Evolutionary conservation across 2,329 filamentous ascomycete genomes (phyloP).

Genomic region (Epichloe festucae): DNA sequence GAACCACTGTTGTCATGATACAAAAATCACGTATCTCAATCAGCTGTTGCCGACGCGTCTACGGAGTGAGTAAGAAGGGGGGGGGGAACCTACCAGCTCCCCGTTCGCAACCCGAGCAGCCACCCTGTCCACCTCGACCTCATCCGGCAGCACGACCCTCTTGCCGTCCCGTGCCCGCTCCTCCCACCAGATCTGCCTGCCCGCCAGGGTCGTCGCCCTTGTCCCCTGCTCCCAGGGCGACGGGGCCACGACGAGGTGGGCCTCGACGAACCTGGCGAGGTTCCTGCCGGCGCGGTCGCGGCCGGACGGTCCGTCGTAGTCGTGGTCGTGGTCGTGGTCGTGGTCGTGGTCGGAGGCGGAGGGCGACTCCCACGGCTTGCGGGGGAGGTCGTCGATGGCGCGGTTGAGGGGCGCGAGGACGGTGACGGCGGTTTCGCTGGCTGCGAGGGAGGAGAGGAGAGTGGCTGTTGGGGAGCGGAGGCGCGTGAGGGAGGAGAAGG

Average conservation of each 20-base stretch:
- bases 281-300: constrained; percentile 67
- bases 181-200: constrained; percentile 72
- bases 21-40: no score
- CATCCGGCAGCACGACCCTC: constrained; percentile 63
- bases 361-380: constrained; percentile 78
- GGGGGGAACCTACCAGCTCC: constrained; percentile 45
- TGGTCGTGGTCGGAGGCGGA: constrained; percentile 39
- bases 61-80: no score
- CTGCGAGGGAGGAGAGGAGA: constrained; percentile 51
- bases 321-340: constrained; percentile 36
- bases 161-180: constrained; percentile 50
- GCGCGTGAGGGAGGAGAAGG: constrained; percentile 71
- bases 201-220: constrained; percentile 51
- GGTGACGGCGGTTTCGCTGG: constrained; percentile 46
- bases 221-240: constrained; percentile 62
- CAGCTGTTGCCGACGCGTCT: no score
- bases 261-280: constrained; percentile 68
- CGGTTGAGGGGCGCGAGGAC: constrained; percentile 80
- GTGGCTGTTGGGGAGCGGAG: constrained; percentile 56
- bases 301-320: constrained; percentile 17
- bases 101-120: constrained; percentile 73
- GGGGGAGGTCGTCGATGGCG: constrained; percentile 61
- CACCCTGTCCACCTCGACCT: constrained; percentile 63
- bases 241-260: constrained; percentile 63
- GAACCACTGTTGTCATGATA: constrained; percentile 42